Percentiles rank a stretch among this genome's conserved stretches.
phyloP scores from a whole-genome alignment of 2,329 filamentous ascomycete genomes.

The Leptodontidium sp. region DNA sequence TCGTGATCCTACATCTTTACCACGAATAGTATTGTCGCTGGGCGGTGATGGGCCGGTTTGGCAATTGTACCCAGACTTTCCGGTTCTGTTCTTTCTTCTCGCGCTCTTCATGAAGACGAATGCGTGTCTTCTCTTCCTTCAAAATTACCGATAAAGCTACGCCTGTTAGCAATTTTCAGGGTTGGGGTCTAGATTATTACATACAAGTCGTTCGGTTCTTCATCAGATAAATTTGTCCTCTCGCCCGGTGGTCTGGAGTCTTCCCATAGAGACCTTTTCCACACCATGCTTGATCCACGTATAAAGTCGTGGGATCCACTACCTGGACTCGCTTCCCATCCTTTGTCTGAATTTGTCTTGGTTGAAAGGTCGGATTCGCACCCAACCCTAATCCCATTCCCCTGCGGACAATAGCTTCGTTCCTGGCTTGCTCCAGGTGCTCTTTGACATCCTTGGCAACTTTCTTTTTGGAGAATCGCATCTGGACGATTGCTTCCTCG shows the following conservation, averaged over 20 bases:
- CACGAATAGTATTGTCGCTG: conserved; percentile 93
- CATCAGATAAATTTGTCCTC: conserved; percentile 74
- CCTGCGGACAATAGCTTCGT: conserved; percentile 78
- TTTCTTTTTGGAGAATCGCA: conserved; percentile 96
- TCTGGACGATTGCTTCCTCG: conserved; percentile 91
- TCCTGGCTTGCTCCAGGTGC: conserved; percentile 82
- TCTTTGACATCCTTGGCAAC: conserved; percentile 80
- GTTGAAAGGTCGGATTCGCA: conserved; percentile 47
- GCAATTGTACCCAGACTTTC: conserved; percentile 87
- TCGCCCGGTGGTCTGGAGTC: conserved; percentile 75
- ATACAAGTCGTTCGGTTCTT: conserved; percentile 77
- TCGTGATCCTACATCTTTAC: conserved; percentile 57
- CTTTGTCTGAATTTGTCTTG: conserved; percentile 73
- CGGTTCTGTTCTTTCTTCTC: conserved; percentile 77
- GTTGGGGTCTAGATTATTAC: conserved; percentile 49
- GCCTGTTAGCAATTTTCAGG: not conserved
- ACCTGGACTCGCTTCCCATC: conserved; percentile 77
- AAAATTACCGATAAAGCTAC: conserved; percentile 79
- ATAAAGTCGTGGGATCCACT: conserved; percentile 80
- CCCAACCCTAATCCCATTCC: conserved; percentile 79
- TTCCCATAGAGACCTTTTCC: conserved; percentile 71
- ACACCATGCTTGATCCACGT: conserved; percentile 93
- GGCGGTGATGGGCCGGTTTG: conserved; percentile 82
- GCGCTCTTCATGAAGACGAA: conserved; percentile 81
- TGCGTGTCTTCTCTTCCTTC: conserved; percentile 92